These are phyloP conservation scores for Ascochyta rabiei DNA, from an alignment of 2,329 filamentous ascomycete species.

Conservation along the genomic window DNA sequence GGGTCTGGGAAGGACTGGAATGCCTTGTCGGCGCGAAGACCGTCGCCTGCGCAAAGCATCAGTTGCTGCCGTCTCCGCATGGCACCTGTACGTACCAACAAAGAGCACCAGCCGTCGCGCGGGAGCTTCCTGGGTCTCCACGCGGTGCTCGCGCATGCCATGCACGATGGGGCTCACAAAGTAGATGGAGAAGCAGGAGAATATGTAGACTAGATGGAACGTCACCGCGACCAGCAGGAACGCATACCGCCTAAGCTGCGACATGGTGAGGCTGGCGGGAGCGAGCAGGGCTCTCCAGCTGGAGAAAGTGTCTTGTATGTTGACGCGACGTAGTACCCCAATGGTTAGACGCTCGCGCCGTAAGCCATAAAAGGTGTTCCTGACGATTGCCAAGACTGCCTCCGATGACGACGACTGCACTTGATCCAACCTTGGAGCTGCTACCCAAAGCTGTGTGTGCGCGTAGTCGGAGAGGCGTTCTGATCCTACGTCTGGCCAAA, in stretches of 20 bases:
- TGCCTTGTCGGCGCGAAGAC: slow-evolving; percentile 94
- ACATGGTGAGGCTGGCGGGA: slow-evolving; percentile 46
- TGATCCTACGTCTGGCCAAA: background rate
- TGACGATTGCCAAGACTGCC: slow-evolving; percentile 24
- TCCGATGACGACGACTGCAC: slow-evolving; percentile 6
- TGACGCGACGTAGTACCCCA: slow-evolving; percentile 33
- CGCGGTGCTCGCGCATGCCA: slow-evolving; percentile 83
- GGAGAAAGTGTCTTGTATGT: slow-evolving; percentile 23
- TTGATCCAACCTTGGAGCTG: background rate
- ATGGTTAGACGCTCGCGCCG: slow-evolving; percentile 24
- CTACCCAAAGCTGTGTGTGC: background rate
- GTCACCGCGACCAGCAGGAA: slow-evolving; percentile 88
- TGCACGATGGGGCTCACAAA: slow-evolving; percentile 97
- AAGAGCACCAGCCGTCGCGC: slow-evolving; percentile 91
- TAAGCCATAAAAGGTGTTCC: slow-evolving; percentile 24
- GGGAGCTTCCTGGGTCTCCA: slow-evolving; percentile 75
- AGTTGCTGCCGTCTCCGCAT: background rate
- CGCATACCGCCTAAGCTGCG: slow-evolving; percentile 70
- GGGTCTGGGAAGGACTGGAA: slow-evolving; percentile 94
- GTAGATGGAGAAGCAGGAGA: slow-evolving; percentile 98
- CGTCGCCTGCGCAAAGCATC: slow-evolving; percentile 66
- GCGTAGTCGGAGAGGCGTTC: background rate
- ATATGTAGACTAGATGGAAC: slow-evolving; percentile 93
- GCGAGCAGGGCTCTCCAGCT: slow-evolving; percentile 32
- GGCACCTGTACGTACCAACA: slow-evolving; percentile 66